Evolutionary conservation across 2,329 filamentous ascomycete species (phyloP), one percentile per base, ranked within the genome.

Genomic region (Botrytis aclada): DNA sequence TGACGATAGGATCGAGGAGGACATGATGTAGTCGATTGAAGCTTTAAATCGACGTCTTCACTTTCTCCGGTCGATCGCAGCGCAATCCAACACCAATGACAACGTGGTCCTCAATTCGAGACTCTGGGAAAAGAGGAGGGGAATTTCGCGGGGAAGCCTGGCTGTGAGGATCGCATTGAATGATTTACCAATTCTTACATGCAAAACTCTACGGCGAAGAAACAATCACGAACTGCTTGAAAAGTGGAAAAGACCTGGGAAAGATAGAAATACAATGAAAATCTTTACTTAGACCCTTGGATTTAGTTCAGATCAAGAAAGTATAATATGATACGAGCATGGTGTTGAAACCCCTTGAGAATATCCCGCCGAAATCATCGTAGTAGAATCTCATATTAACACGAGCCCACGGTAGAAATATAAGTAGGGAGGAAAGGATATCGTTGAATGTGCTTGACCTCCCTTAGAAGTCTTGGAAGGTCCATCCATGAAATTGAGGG

Each of bases 401-500:
- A 56, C 16, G 25, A 54, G 12, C 20, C 41, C 47, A 69, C 25
- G n/a, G 18, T 16, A 25, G 65, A 32, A n/a, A 67, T 25, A 56
- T 5, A 29, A 6, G 34, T 32, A 54, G 16, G 37, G 41, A 51
- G 34, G 47, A 22, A 25, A 54, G 32, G 43, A n/a, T 22, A 54
- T 45, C 8, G 39, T 29, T 45, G 39, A 64, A 25, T 14, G 25
- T 4, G 25, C 14, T 16, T 32, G 16, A 41, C 39, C 4, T 41
- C 37, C n/a, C 25, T 56, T 20, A 20, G 25, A 41, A 20, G n/a
- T n/a, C 47, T 67, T 41, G 14, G 47, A 39, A 32, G 65, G 65
- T 29, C 34, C 34, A 69, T 41, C 64, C 65, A 69, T 69, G 47
- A 41, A 69, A 22, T 69, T 41, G 65, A 56, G 34, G 34, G n/a